These are phyloP conservation scores for Thozetella sp. DNA, from an alignment of 495 filamentous ascomycete species.

Conservation along the genomic window DNA sequence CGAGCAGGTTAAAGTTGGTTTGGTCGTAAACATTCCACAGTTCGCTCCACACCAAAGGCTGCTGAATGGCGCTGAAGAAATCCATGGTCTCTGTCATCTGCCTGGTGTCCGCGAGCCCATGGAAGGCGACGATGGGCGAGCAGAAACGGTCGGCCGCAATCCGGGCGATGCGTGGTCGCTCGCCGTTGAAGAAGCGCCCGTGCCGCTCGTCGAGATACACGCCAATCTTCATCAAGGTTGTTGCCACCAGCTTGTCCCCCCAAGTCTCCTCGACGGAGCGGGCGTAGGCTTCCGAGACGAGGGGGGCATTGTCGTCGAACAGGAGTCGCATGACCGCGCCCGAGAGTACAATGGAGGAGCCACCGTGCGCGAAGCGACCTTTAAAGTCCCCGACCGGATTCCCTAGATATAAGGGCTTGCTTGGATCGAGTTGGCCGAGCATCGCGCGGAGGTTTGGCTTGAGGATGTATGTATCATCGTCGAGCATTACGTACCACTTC, in stretches of 20 bases:
- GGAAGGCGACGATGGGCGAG: conserved; percentile 32
- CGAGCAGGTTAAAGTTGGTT: conserved; percentile 22
- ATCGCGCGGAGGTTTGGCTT: conserved; percentile 28
- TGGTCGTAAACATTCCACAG: conserved; percentile 30
- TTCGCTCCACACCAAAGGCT: conserved; percentile 30
- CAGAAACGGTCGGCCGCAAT: conserved; percentile 38
- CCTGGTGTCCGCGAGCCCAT: conserved; percentile 25
- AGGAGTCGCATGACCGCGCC: conserved; percentile 31
- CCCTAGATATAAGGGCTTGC: conserved; percentile 33
- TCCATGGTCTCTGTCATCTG: conserved; percentile 25
- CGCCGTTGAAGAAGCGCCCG: conserved; percentile 38
- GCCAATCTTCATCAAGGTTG: conserved; percentile 32
- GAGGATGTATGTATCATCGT: conserved; percentile 42
- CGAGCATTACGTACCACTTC: conserved; percentile 43
- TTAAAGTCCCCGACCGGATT: conserved; percentile 42
- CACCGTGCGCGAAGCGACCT: conserved; percentile 41
- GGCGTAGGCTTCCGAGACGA: conserved; percentile 25
- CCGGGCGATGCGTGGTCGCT: conserved; percentile 31
- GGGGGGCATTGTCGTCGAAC: conserved; percentile 28
- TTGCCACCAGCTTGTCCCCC: conserved; percentile 37
- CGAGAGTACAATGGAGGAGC: conserved; percentile 38
- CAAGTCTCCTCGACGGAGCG: conserved; percentile 31
- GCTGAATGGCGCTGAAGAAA: conserved; percentile 20
- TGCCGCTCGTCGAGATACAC: conserved; percentile 39
- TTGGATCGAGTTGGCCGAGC: conserved; percentile 30